Evolutionary conservation across 805 yeast species (phyloP).

Genomic region (Isabelozyma gotoi): DNA sequence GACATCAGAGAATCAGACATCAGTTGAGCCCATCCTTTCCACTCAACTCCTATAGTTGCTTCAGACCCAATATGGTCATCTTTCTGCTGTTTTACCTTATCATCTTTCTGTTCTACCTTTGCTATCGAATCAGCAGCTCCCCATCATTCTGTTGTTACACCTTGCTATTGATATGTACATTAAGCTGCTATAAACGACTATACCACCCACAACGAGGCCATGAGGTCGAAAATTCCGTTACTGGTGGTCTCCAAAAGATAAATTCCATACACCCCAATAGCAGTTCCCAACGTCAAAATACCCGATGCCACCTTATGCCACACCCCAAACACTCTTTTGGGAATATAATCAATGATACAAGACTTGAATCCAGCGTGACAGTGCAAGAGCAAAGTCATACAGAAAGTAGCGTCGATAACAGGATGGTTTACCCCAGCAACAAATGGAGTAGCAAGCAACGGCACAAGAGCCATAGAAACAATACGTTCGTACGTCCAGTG

Average conservation of each 20-base stretch:
- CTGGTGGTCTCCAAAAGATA: slow-evolving; percentile 79
- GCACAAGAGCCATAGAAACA: slow-evolving; percentile 69
- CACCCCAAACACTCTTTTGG: slow-evolving; percentile 77
- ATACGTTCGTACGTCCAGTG: slow-evolving; percentile 93
- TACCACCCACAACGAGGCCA: slow-evolving; percentile 62
- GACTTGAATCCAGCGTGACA: slow-evolving; percentile 84
- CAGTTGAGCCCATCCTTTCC: no score
- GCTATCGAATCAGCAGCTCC: no score
- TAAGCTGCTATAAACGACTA: slow-evolving; percentile 4
- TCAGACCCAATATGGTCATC: no score
- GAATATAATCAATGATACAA: slow-evolving; percentile 92
- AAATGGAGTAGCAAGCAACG: slow-evolving; percentile 74
- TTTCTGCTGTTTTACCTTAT: no score
- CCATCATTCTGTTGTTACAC: no score
- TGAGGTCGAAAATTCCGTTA: slow-evolving; percentile 72
- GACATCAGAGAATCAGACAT: no score
- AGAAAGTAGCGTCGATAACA: slow-evolving; percentile 67
- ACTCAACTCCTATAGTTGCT: no score
- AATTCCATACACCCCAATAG: slow-evolving; percentile 71
- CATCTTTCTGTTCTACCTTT: no score
- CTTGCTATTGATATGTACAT: no score
- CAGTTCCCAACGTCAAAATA: slow-evolving; percentile 70
- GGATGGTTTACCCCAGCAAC: slow-evolving; percentile 72
- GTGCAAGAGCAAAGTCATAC: slow-evolving; percentile 69
- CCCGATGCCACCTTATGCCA: slow-evolving; percentile 70